Evolutionary conservation across 345 rosid species (phyloP).

Genomic region (Chamaenerion angustifolium): DNA sequence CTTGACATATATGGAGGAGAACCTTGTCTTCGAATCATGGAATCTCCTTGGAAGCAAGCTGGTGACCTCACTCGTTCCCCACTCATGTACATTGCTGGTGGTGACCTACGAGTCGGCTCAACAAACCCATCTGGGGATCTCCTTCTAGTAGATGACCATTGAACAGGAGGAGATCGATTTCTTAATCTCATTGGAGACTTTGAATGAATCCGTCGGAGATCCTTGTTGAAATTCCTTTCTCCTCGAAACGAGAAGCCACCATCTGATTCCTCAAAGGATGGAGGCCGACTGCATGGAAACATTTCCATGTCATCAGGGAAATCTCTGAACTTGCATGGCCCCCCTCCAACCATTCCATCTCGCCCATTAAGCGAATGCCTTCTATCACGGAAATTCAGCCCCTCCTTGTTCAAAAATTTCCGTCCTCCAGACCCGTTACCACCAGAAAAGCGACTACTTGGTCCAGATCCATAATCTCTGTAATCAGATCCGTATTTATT

Average conservation of each 20-base stretch:
- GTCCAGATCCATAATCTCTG: constrained; percentile 31
- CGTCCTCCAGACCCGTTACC: constrained; percentile 51
- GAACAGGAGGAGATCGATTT: constrained; percentile 51
- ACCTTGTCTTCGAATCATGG: constrained; percentile 36
- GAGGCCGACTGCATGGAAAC: no score
- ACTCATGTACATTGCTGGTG: constrained; percentile 52
- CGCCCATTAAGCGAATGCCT: constrained; percentile 40
- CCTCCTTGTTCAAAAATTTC: constrained; percentile 29
- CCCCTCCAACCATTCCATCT: constrained; percentile 41
- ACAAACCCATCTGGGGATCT: constrained; percentile 58
- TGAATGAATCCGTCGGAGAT: constrained; percentile 32
- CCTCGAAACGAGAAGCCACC: constrained; percentile 14
- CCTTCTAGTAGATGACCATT: constrained; percentile 59
- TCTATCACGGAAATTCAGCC: constrained; percentile 25
- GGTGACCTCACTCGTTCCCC: constrained; percentile 58
- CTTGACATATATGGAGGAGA: constrained; percentile 52
- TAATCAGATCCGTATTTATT: constrained; percentile 31
- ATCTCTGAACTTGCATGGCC: constrained; percentile 23
- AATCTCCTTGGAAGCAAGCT: constrained; percentile 40
- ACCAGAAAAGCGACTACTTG: constrained; percentile 27
- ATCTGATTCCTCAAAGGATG: no score
- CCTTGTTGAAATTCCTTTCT: constrained; percentile 38
- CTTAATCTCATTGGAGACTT: constrained; percentile 57
- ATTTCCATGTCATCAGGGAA: no score
- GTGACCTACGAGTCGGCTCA: constrained; percentile 47